These are phyloP conservation scores for Vachellia collinsii DNA, from an alignment of 306 rosid genomes.

Conservation along the genomic window DNA sequence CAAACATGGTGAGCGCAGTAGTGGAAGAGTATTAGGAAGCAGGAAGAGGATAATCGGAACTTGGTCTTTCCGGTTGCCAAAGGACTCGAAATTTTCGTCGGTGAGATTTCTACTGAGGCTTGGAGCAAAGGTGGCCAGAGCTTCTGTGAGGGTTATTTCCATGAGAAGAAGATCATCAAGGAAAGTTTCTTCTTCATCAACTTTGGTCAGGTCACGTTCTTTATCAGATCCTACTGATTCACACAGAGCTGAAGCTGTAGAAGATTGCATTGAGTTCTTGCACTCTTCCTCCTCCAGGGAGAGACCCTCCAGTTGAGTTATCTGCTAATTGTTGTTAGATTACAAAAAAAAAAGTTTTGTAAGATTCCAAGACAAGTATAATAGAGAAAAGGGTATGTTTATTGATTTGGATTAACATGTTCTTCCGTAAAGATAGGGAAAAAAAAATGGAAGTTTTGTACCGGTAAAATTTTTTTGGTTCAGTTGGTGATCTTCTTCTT, in stretches of 20 bases:
- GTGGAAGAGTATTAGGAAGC: slow-evolving; percentile 43
- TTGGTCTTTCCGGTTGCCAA: slow-evolving; percentile 53
- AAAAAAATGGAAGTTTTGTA: not conserved
- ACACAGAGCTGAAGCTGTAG: slow-evolving; percentile 77
- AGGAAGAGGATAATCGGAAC: slow-evolving; percentile 52
- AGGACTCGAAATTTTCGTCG: slow-evolving; percentile 54
- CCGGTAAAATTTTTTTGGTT: not conserved
- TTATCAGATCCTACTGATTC: slow-evolving; percentile 71
- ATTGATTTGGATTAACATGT: slow-evolving; percentile 37
- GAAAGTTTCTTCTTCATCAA: slow-evolving; percentile 77
- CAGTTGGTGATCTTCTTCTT: slow-evolving; percentile 9
- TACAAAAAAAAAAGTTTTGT: slow-evolving; percentile 1
- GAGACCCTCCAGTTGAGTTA: slow-evolving; percentile 56
- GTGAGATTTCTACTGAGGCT: slow-evolving; percentile 60
- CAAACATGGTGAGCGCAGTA: slow-evolving; percentile 38
- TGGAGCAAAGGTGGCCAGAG: slow-evolving; percentile 66
- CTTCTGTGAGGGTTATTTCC: slow-evolving; percentile 55
- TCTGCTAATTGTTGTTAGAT: slow-evolving; percentile 35
- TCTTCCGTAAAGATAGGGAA: not conserved
- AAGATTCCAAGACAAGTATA: slow-evolving; percentile 35
- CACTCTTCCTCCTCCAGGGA: slow-evolving; percentile 84
- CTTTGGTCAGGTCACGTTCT: slow-evolving; percentile 68
- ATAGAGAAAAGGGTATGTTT: slow-evolving; percentile 50
- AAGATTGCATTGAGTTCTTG: slow-evolving; percentile 87
- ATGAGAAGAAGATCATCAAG: slow-evolving; percentile 60